These are phyloP conservation scores for Yamadazyma phyllophila DNA, from an alignment of 805 yeast genomes.

Conservation along the genomic window DNA sequence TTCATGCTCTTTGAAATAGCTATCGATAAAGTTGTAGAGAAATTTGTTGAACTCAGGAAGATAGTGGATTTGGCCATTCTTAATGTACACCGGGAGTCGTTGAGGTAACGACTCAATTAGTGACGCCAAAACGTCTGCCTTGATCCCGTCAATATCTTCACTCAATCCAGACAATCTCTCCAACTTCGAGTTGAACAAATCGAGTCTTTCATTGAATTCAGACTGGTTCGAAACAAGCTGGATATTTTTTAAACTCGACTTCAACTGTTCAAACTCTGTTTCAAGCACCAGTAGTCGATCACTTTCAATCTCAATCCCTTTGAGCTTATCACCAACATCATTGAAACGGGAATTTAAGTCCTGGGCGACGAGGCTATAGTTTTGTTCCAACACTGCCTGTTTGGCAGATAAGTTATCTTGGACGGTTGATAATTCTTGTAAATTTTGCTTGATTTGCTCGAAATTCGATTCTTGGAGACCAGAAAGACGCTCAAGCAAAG, in stretches of 20 bases:
- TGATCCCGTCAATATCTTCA: conserved; percentile 10
- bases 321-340: conserved; percentile 9
- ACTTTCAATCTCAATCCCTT: not conserved
- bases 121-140: conserved; percentile 4
- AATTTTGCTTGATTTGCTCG: not conserved
- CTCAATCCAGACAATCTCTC: conserved; percentile 7
- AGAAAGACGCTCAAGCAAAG: not conserved
- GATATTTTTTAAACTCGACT: conserved; percentile 3
- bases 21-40: conserved; percentile 32
- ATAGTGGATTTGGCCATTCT: conserved; percentile 34
- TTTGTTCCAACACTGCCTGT: conserved; percentile 3
- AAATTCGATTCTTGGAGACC: not conserved
- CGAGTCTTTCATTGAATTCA: conserved; percentile 10
- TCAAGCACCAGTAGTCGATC: conserved; percentile 1
- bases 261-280: conserved; percentile 6
- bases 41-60: conserved; percentile 39
- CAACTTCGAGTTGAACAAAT: conserved; percentile 7
- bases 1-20: conserved; percentile 16
- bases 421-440: not conserved
- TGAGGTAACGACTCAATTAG: conserved; percentile 25
- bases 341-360: conserved; percentile 10
- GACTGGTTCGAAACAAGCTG: conserved; percentile 9
- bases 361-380: conserved; percentile 6
- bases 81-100: conserved; percentile 29
- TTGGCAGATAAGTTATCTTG: conserved; percentile 3